phyloP scores from a whole-genome alignment of 768 basidiomycete genomes.

The Boletus insuetus region DNA sequence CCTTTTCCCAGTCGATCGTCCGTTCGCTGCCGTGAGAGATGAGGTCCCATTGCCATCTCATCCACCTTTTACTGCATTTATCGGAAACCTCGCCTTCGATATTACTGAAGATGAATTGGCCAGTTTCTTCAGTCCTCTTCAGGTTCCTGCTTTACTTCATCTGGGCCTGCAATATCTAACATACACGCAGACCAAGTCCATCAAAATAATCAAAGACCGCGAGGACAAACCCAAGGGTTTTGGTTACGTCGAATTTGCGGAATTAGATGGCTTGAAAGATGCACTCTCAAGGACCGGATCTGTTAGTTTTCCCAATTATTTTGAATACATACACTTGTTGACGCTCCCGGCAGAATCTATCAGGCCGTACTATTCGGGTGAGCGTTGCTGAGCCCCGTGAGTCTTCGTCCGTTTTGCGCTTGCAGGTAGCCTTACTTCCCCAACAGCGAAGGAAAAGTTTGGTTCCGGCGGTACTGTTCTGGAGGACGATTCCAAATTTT shows the following conservation, averaged over 20 bases:
- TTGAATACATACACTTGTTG: not conserved
- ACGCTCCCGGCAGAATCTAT: slow-evolving; percentile 49
- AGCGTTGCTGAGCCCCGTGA: slow-evolving; percentile 96
- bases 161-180: not conserved
- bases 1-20: slow-evolving; percentile 50
- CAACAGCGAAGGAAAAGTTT: slow-evolving; percentile 70
- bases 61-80: slow-evolving; percentile 94
- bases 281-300: slow-evolving; percentile 70
- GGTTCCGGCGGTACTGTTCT: slow-evolving; percentile 49
- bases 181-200: slow-evolving; percentile 60
- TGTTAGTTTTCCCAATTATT: slow-evolving; percentile 43
- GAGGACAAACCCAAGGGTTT: slow-evolving; percentile 98
- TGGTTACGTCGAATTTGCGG: slow-evolving; percentile 95
- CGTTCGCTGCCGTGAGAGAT: slow-evolving; percentile 63
- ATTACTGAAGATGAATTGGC: slow-evolving; percentile 80
- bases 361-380: slow-evolving; percentile 80
- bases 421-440: slow-evolving; percentile 8
- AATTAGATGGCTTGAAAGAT: slow-evolving; percentile 80
- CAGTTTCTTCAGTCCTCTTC: slow-evolving; percentile 67
- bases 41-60: slow-evolving; percentile 94
- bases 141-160: slow-evolving; percentile 40
- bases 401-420: slow-evolving; percentile 32
- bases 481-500: slow-evolving; percentile 80
- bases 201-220: slow-evolving; percentile 90
- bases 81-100: slow-evolving; percentile 95